These are phyloP conservation scores for Rhizopogon vesiculosus DNA, from an alignment of 768 basidiomycete species.

Conservation along the genomic window DNA sequence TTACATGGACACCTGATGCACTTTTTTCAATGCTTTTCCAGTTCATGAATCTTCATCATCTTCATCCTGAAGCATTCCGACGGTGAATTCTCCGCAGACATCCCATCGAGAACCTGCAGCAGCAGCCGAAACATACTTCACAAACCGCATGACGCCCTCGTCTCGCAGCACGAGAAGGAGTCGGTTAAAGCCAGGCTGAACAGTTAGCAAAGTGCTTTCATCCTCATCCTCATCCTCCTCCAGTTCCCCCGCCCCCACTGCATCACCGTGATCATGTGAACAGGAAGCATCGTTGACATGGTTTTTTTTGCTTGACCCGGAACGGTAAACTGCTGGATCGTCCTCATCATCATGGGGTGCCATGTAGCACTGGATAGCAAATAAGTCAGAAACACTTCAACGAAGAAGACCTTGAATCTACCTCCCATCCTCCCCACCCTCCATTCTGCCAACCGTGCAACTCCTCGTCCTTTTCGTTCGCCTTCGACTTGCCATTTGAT, in stretches of 20 bases:
- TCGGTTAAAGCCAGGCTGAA: conserved; percentile 87
- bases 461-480: conserved; percentile 26
- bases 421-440: conserved; percentile 95
- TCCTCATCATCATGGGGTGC: conserved; percentile 93
- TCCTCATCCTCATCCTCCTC: conserved; percentile 58
- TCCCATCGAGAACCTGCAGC: conserved; percentile 94
- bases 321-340: conserved; percentile 91
- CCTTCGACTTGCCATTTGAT: conserved; percentile 26
- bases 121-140: conserved; percentile 89
- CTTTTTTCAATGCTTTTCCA: conserved; percentile 1
- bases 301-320: conserved; percentile 39
- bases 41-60: conserved; percentile 35
- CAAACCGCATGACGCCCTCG: conserved; percentile 90
- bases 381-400: not conserved
- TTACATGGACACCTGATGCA: not conserved
- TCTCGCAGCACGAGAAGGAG: conserved; percentile 88
- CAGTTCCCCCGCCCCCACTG: conserved; percentile 22
- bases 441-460: conserved; percentile 61
- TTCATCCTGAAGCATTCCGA: conserved; percentile 66
- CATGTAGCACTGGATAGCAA: conserved; percentile 72
- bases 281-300: conserved; percentile 11
- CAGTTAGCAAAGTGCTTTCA: conserved; percentile 76
- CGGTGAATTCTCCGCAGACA: conserved; percentile 86
- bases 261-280: not conserved
- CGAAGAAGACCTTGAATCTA: conserved; percentile 25